These are phyloP conservation scores for Phytophthora litchii DNA, from an alignment of 352 stramenopile genomes.

Conservation along the genomic window DNA sequence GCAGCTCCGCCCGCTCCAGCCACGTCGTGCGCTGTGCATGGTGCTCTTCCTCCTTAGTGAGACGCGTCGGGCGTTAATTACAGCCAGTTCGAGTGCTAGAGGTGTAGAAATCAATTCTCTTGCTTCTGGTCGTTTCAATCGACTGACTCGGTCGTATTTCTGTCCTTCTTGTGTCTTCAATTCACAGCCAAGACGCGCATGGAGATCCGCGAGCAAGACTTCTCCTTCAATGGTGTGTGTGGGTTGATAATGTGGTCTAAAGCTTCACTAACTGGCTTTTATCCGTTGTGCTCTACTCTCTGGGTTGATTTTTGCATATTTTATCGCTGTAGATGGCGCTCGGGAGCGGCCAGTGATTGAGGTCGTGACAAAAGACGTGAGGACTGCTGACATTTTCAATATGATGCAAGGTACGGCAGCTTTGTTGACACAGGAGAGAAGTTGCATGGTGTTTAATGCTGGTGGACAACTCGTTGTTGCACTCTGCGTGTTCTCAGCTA, in stretches of 20 bases:
- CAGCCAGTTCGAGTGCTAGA: conserved; percentile 29
- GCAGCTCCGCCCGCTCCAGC: conserved; percentile 18
- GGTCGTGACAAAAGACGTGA: conserved; percentile 57
- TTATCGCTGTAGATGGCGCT: conserved; percentile 38
- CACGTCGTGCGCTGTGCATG: conserved; percentile 36
- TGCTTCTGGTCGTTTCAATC: conserved; percentile 29
- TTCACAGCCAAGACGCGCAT: conserved; percentile 40
- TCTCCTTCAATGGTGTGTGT: conserved; percentile 61
- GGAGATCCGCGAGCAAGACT: conserved; percentile 73
- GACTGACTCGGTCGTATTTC: conserved; percentile 18
- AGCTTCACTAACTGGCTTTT: conserved; percentile 30
- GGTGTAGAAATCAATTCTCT: conserved; percentile 19
- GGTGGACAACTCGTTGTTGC: conserved; percentile 21
- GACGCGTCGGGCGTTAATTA: conserved; percentile 30
- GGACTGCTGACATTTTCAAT: conserved; percentile 54
- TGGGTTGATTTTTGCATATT: conserved; percentile 29
- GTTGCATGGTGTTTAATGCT: conserved; percentile 14
- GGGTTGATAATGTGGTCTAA: conserved; percentile 16
- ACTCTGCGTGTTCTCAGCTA: conserved; percentile 29
- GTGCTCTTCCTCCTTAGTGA: conserved; percentile 35
- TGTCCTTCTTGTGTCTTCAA: conserved; percentile 8
- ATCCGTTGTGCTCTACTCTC: not conserved
- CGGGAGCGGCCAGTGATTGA: conserved; percentile 50
- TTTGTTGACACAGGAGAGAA: not conserved
- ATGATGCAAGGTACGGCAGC: conserved; percentile 51